Base-by-base conservation (phyloP, 2,329 filamentous ascomycete species). In the Helicocarpus griseus region DNA sequence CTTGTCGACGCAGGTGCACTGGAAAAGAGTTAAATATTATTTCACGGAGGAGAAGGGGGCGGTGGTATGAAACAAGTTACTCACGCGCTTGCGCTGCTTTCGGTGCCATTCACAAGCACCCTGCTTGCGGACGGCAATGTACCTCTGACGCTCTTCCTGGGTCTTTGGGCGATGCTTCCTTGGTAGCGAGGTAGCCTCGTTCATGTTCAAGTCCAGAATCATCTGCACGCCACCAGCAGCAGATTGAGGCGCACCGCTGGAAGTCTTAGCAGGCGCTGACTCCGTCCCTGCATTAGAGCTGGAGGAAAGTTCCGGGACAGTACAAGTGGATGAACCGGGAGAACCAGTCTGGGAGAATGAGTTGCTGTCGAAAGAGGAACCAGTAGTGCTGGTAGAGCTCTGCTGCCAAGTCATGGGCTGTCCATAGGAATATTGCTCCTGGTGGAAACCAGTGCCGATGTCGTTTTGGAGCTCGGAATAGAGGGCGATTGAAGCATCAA, bases 201-300 rank as follows among this genome's bases (percentile, higher is more conserved):
- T 72, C 67, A 72, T 69, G 54, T 72, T 72, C 57, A 72, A 53
- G 51, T 72, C 69, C 28, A 72, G 64, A 13, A 72, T 65, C 55
- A 72, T 51, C 45, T 72, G 67, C 36, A 70, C 58, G 5, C 59
- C 59, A 2, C 61, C 66, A 21, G 58, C 51, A 3, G 51, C 52
- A 8, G 59, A 35, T 6, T 56, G 43, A 7, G 7, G 38, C 5
- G 45, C 21, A 2, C 39, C 33, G 36, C 39, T 48, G 46, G 29
- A 38, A n/a, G 40, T 43, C 19, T 21, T 24, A 19, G 52, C 54
- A 13, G 58, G 52, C 19, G 51, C 44, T 38, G 29, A 48, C 19
- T 38, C 45, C 3, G 11, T 14, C 6, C 45, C 48, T 11, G 49
- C 41, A 11, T 39, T 55, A 14, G 29, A 28, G 4, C 47, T 31